phyloP scores from a whole-genome alignment of 225 moss, liverwort and hornwort genomes.

The Sphagnum tenellum region DNA sequence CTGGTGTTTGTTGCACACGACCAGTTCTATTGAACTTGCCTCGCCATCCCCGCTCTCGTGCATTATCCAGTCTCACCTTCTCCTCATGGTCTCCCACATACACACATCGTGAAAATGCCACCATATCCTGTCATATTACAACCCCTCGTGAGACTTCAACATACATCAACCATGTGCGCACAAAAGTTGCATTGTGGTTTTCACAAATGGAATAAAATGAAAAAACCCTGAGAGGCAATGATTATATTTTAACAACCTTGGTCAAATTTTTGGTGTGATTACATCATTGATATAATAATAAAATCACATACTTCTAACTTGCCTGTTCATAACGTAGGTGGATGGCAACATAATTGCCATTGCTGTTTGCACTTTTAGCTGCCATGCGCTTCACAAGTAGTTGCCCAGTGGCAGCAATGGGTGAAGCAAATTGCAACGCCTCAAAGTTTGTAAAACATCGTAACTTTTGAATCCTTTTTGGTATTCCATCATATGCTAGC shows the following conservation, averaged over 20 bases:
- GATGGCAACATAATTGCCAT: slow-evolving; percentile 86
- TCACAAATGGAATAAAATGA: neutral
- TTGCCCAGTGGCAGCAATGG: slow-evolving; percentile 56
- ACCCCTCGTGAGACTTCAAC: neutral
- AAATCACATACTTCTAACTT: no score
- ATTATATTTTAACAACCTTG: no score
- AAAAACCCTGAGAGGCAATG: no score
- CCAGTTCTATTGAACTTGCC: slow-evolving; percentile 86
- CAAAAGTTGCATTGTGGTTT: neutral
- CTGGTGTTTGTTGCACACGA: slow-evolving; percentile 50
- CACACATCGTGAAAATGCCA: slow-evolving; percentile 91
- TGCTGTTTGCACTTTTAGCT: slow-evolving; percentile 54
- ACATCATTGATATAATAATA: no score
- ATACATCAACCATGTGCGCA: neutral
- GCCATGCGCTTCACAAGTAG: slow-evolving; percentile 70
- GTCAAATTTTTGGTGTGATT: no score
- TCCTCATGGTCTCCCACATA: slow-evolving; percentile 78
- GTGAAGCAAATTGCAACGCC: slow-evolving; percentile 73
- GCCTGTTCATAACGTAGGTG: slow-evolving; percentile 98
- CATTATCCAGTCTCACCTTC: slow-evolving; percentile 68
- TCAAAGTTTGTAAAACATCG: slow-evolving; percentile 89
- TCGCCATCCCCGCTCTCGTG: slow-evolving; percentile 86
- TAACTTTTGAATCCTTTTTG: slow-evolving; percentile 58
- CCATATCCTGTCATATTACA: slow-evolving; percentile 62
- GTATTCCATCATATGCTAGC: slow-evolving; percentile 77